Conservation (phyloP, 2,329 filamentous ascomycete species). For the Cladophialophora carrionii region DNA sequence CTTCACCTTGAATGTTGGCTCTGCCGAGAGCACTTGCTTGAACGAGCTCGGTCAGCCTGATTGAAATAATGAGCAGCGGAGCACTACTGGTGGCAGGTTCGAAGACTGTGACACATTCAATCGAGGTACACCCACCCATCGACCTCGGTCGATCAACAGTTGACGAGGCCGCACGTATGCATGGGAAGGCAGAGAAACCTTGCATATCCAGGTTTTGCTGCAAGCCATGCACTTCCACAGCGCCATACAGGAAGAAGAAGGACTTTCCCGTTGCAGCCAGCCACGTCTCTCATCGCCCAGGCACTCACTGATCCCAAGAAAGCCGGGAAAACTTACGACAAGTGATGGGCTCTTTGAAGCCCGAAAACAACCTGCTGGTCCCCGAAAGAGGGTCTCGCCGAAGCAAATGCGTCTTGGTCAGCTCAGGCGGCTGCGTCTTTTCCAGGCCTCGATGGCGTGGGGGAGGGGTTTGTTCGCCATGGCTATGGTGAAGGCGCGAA, state of each 20-base stretch:
- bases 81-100: background rate
- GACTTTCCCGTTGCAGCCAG: background rate
- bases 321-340: background rate
- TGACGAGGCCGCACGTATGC: background rate
- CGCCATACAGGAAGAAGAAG: background rate
- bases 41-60: background rate
- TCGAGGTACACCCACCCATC: background rate
- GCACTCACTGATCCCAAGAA: background rate
- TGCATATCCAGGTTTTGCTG: background rate
- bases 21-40: background rate
- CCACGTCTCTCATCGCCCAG: background rate
- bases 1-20: background rate
- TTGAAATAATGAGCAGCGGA: background rate
- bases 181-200: too few species aligned
- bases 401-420: background rate
- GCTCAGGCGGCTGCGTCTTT: background rate
- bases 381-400: slow-evolving; percentile 5
- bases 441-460: background rate
- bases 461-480: background rate
- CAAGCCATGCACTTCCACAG: background rate
- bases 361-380: slow-evolving; percentile 6
- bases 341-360: background rate
- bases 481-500: background rate
- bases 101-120: background rate
- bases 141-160: background rate